Percentiles rank a stretch among this genome's conserved stretches.
Conservation (phyloP, 2,329 filamentous ascomycete species). For the Neonectria neomacrospora region DNA sequence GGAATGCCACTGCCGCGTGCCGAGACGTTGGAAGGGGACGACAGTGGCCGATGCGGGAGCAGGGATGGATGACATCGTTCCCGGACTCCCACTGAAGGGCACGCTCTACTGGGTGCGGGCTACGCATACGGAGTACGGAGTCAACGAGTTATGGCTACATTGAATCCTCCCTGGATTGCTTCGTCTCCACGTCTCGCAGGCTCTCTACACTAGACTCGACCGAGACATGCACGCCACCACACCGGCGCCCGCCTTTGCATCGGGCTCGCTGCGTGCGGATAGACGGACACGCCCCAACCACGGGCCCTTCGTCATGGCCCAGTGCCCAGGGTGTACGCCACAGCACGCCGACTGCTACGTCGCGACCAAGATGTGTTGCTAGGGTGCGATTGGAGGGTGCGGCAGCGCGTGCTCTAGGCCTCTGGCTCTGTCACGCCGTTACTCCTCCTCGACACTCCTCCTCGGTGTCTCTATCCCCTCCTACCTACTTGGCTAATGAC, state of each 20-base stretch:
- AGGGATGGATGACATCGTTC: constrained; percentile 42
- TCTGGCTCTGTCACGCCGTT: constrained; percentile 1
- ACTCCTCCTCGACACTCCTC: constrained; percentile 6
- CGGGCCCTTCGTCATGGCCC: background rate
- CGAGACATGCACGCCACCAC: constrained; percentile 24
- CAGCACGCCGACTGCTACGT: constrained; percentile 2
- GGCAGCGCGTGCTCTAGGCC: background rate
- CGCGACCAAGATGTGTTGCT: background rate
- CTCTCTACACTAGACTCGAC: constrained; percentile 14
- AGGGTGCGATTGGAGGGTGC: background rate
- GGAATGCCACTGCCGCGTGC: constrained; percentile 39
- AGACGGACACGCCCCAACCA: constrained; percentile 18
- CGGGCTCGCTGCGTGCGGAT: constrained; percentile 3
- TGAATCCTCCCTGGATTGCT: constrained; percentile 19
- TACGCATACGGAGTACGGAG: background rate
- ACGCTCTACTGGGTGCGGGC: constrained; percentile 28
- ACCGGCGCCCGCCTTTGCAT: constrained; percentile 6
- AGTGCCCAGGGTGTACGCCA: background rate
- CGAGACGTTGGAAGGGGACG: constrained; percentile 41
- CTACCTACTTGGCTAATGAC: constrained; percentile 16
- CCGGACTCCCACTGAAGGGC: constrained; percentile 28
- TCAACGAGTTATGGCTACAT: background rate
- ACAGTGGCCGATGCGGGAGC: constrained; percentile 40
- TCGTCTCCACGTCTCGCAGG: constrained; percentile 19
- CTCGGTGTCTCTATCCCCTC: background rate